A percentile compares a stretch with the other conserved stretches of the same genome.
These are phyloP conservation scores for Ceratocystis colombiana DNA, from an alignment of 2,329 filamentous ascomycete species.

Conservation along the genomic window DNA sequence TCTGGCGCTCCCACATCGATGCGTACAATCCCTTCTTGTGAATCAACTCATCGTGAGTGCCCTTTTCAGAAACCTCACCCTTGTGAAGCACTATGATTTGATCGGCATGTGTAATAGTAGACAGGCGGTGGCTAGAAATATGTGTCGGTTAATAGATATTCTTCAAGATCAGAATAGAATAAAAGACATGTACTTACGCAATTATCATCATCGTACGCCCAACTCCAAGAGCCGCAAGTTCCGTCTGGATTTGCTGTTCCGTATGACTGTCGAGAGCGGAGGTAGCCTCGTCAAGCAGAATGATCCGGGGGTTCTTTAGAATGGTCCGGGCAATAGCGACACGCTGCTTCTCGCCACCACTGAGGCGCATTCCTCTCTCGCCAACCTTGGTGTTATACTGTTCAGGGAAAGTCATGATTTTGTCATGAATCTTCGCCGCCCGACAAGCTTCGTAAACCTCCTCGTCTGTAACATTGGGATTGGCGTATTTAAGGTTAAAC, in stretches of 20 bases:
- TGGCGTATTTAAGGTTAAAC: conserved; percentile 90
- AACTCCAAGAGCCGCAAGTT: conserved; percentile 67
- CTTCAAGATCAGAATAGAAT: background rate
- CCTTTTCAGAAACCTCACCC: conserved; percentile 66
- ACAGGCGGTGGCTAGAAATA: conserved; percentile 57
- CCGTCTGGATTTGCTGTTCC: conserved; percentile 84
- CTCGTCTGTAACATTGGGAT: conserved; percentile 67
- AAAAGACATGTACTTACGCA: conserved; percentile 50
- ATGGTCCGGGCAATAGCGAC: conserved; percentile 90
- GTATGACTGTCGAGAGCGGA: conserved; percentile 86
- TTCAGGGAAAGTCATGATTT: conserved; percentile 80
- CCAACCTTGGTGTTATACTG: conserved; percentile 84
- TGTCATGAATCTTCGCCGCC: conserved; percentile 85
- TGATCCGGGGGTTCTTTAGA: conserved; percentile 81
- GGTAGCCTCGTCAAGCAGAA: conserved; percentile 87
- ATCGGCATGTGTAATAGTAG: conserved; percentile 75
- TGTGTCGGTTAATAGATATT: conserved; percentile 27
- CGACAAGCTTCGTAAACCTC: conserved; percentile 72
- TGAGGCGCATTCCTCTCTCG: conserved; percentile 75
- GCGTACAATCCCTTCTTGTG: conserved; percentile 61
- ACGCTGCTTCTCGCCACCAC: conserved; percentile 85
- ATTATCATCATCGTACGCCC: conserved; percentile 92
- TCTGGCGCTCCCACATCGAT: conserved; percentile 85
- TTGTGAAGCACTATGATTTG: conserved; percentile 71
- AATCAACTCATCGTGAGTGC: conserved; percentile 69